Evolutionary conservation across 2,329 filamentous ascomycete species (phyloP).

Genomic region (Zopfia rhizophila): DNA sequence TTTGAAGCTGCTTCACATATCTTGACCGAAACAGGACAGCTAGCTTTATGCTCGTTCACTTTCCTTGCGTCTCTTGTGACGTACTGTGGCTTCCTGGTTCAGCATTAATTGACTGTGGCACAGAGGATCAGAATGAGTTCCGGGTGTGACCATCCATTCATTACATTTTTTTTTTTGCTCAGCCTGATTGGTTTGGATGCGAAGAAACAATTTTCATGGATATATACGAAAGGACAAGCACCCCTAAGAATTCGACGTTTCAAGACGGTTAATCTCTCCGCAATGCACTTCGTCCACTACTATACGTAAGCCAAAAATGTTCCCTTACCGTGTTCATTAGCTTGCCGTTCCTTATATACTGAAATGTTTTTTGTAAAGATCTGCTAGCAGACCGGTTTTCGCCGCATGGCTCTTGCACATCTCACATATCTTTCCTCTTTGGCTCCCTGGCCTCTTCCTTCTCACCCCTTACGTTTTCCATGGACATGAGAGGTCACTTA

Average conservation of each 20-base stretch:
- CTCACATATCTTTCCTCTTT: slow-evolving; percentile 15
- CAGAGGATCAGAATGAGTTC: slow-evolving; percentile 23
- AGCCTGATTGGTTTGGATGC: slow-evolving; percentile 33
- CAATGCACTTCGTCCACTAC: slow-evolving; percentile 30
- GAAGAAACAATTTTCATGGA: slow-evolving; percentile 33
- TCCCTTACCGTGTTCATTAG: slow-evolving; percentile 19
- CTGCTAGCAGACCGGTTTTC: slow-evolving; percentile 12
- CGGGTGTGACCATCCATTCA: slow-evolving; percentile 33
- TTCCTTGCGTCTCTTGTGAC: slow-evolving; percentile 1
- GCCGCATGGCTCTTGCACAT: slow-evolving; percentile 27
- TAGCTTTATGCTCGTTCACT: slow-evolving; percentile 4
- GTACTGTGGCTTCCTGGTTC: slow-evolving; percentile 18
- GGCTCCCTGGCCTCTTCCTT: slow-evolving; percentile 10
- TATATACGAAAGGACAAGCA: slow-evolving; percentile 29
- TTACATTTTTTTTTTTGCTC: slow-evolving; percentile 20
- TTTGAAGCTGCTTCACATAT: no score
- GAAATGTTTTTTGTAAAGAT: background rate
- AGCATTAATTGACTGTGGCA: slow-evolving; percentile 22
- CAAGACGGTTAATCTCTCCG: slow-evolving; percentile 33
- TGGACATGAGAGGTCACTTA: slow-evolving; percentile 2
- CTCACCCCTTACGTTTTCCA: background rate
- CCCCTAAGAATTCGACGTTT: slow-evolving; percentile 19
- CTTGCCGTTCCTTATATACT: slow-evolving; percentile 16
- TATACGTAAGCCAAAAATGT: slow-evolving; percentile 36
- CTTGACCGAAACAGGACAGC: no score